phyloP scores from a whole-genome alignment of 2,329 filamentous ascomycete genomes.

The Coccinonectria pachysandricola region DNA sequence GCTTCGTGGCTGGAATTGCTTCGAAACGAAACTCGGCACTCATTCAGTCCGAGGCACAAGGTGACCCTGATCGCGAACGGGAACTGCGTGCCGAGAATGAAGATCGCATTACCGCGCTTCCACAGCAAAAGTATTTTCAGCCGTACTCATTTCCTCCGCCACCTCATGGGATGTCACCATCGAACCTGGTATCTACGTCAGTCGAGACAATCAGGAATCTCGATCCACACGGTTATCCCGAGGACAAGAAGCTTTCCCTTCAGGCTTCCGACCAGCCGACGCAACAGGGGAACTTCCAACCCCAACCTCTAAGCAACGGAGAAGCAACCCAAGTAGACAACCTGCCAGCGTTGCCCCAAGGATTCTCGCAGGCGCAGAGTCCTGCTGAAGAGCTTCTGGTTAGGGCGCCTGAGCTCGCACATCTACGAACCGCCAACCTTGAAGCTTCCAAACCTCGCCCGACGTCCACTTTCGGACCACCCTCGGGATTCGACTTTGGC shows the following conservation, averaged over 20 bases:
- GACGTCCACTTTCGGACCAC: slow-evolving; percentile 47
- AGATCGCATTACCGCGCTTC: slow-evolving; percentile 74
- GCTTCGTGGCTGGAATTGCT: slow-evolving; percentile 77
- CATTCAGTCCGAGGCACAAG: slow-evolving; percentile 71
- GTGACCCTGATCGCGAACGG: slow-evolving; percentile 67
- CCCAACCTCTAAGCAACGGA: slow-evolving; percentile 41
- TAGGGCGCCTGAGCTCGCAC: slow-evolving; percentile 44
- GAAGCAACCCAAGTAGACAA: slow-evolving; percentile 50
- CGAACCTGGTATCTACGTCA: slow-evolving; percentile 17
- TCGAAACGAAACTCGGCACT: slow-evolving; percentile 77
- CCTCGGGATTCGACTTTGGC: slow-evolving; percentile 63
- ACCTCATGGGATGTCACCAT: slow-evolving; percentile 20
- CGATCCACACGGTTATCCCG: slow-evolving; percentile 37
- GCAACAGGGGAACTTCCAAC: slow-evolving; percentile 42
- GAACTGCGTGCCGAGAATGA: slow-evolving; percentile 74
- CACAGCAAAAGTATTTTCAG: slow-evolving; percentile 55
- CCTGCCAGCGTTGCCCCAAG: slow-evolving; percentile 36
- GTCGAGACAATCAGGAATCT: slow-evolving; percentile 40
- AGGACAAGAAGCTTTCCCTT: slow-evolving; percentile 28
- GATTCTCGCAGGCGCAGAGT: slow-evolving; percentile 14
- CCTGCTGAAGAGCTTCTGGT: slow-evolving; percentile 19
- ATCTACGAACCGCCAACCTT: slow-evolving; percentile 39
- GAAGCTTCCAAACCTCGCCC: slow-evolving; percentile 29
- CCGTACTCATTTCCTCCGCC: slow-evolving; percentile 31
- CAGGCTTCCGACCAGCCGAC: slow-evolving; percentile 16